A percentile compares a stretch with the other conserved stretches of the same genome.
Evolutionary conservation across 768 basidiomycete genomes (phyloP).

Genomic region (Lactifluus subvellereus): DNA sequence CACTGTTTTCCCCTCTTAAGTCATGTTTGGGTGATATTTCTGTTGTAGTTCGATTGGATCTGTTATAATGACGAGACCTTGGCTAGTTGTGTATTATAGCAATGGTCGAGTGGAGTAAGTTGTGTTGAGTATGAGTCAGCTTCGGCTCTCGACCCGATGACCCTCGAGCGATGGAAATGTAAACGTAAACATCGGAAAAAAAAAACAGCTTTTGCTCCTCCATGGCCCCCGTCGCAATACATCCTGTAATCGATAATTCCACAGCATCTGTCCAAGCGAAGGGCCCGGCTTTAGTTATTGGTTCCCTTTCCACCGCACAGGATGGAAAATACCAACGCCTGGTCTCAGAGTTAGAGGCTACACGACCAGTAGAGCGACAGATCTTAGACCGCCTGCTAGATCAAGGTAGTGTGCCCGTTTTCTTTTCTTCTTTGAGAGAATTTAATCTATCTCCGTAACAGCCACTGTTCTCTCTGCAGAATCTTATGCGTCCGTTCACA

Average conservation of each 20-base stretch:
- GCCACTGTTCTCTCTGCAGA: conserved; percentile 52
- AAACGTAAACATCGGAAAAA: background rate
- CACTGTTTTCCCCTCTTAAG: background rate
- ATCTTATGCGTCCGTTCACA: conserved; percentile 58
- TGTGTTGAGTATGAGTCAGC: conserved; percentile 1
- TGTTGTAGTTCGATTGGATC: conserved; percentile 3
- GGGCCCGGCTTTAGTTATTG: conserved; percentile 63
- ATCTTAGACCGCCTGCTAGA: conserved; percentile 80
- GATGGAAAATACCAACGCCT: conserved; percentile 75
- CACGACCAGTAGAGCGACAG: conserved; percentile 61
- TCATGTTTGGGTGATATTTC: background rate
- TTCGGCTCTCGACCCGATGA: conserved; percentile 6
- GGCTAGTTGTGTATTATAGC: background rate
- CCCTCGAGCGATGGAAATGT: background rate
- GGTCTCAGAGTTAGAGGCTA: conserved; percentile 52
- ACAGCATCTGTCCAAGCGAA: conserved; percentile 30
- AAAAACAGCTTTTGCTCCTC: background rate
- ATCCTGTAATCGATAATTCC: conserved; percentile 24
- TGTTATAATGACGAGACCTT: background rate
- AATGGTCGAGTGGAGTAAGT: background rate
- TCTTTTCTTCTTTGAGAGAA: conserved; percentile 7
- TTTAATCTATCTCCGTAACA: conserved; percentile 28
- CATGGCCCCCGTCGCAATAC: conserved; percentile 64
- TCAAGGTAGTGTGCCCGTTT: conserved; percentile 46
- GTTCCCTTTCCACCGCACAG: conserved; percentile 70